These are phyloP conservation scores for Globisporangium canariense DNA, from an alignment of 352 stramenopile species.

Conservation along the genomic window DNA sequence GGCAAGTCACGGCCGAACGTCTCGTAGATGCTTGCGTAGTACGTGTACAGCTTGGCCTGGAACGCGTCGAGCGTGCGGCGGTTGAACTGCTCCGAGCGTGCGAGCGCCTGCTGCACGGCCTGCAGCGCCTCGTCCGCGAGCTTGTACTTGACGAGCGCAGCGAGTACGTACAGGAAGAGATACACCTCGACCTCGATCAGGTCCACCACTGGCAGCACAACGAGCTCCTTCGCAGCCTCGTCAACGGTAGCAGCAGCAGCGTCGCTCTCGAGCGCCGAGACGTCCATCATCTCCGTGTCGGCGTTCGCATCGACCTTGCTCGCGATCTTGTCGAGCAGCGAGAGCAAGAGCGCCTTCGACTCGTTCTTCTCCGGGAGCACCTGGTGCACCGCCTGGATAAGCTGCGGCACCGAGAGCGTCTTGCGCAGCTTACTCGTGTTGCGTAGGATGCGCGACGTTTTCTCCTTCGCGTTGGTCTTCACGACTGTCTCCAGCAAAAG, in stretches of 20 bases:
- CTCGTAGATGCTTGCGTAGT: constrained; percentile 76
- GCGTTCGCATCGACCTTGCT: constrained; percentile 26
- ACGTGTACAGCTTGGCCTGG: constrained; percentile 75
- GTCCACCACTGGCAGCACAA: constrained; percentile 50
- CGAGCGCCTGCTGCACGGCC: constrained; percentile 46
- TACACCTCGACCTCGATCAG: constrained; percentile 87
- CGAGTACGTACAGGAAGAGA: constrained; percentile 73
- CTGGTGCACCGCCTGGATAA: constrained; percentile 58
- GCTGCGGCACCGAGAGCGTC: constrained; percentile 56
- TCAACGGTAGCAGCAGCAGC: constrained; percentile 4
- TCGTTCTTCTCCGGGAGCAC: constrained; percentile 60
- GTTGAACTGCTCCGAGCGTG: constrained; percentile 75
- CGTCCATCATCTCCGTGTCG: constrained; percentile 64
- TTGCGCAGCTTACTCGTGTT: constrained; percentile 82
- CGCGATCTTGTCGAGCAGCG: constrained; percentile 47
- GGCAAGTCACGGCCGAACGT: constrained; percentile 55
- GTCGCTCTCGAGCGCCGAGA: constrained; percentile 20
- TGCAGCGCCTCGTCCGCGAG: constrained; percentile 52
- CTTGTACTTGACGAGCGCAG: constrained; percentile 70
- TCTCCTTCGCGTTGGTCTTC: constrained; percentile 86
- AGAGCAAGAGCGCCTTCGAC: constrained; percentile 50
- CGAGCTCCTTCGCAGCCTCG: constrained; percentile 13
- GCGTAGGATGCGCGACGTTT: constrained; percentile 74
- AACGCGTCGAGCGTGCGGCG: constrained; percentile 75
- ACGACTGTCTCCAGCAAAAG: constrained; percentile 67